These are phyloP conservation scores for Graphilbum fragrans DNA, from an alignment of 2,329 filamentous ascomycete genomes.

Conservation along the genomic window DNA sequence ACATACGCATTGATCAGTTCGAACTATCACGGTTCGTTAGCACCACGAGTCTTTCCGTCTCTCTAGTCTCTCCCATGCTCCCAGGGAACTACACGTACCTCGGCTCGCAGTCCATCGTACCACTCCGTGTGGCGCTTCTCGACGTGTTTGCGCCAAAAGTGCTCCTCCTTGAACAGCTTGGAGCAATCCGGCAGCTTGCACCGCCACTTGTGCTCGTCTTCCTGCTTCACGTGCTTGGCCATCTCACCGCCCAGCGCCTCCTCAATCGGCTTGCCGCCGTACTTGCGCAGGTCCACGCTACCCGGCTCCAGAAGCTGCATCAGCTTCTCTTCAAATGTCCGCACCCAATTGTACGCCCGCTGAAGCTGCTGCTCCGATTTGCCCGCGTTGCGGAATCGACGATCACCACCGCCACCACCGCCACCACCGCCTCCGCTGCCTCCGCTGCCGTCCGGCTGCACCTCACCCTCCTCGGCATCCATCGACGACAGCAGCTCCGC, in stretches of 20 bases:
- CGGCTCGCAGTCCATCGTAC: conserved; percentile 66
- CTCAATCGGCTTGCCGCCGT: conserved; percentile 77
- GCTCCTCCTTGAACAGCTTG: conserved; percentile 92
- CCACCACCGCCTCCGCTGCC: conserved; percentile 36
- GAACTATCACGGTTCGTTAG: conserved; percentile 55
- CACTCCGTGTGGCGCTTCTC: conserved; percentile 92
- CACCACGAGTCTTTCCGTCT: no score
- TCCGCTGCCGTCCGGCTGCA: conserved; percentile 46
- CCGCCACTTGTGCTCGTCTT: conserved; percentile 92
- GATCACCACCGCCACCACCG: neutral
- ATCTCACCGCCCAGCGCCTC: conserved; percentile 83
- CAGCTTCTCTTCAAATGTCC: conserved; percentile 95
- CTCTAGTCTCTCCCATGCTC: no score
- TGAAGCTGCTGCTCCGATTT: conserved; percentile 88
- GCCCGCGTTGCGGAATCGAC: conserved; percentile 54
- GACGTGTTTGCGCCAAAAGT: conserved; percentile 96
- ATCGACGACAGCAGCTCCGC: conserved; percentile 27
- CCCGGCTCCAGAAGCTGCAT: conserved; percentile 86
- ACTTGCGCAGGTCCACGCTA: conserved; percentile 73
- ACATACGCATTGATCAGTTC: conserved; percentile 90
- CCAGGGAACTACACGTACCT: conserved; percentile 50
- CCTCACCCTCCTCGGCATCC: conserved; percentile 51
- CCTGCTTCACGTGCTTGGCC: conserved; percentile 81
- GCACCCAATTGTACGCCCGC: conserved; percentile 96
- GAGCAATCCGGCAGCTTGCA: conserved; percentile 94